phyloP scores from a whole-genome alignment of 129 eudicot genomes.

The Kitagawia praeruptora region DNA sequence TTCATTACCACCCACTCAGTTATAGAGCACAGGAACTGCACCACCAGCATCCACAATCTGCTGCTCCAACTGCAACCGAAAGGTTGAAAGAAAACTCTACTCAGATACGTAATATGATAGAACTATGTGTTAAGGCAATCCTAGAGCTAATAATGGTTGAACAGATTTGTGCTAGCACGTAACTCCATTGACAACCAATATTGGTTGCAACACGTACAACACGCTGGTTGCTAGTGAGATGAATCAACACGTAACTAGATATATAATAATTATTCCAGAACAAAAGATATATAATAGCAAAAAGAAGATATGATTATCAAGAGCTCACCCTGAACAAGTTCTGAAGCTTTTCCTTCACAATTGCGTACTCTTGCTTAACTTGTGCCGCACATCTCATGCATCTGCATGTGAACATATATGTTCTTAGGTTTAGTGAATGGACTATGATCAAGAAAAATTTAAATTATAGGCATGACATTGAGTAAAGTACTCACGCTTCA shows the following conservation, averaged over 20 bases:
- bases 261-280: background rate
- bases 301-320: background rate
- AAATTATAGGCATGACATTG: background rate
- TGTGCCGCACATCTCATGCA: constrained; percentile 59
- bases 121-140: background rate
- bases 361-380: constrained; percentile 56
- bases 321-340: constrained; percentile 24
- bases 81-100: background rate
- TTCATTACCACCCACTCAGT: background rate
- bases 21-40: constrained; percentile 37
- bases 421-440: background rate
- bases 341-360: constrained; percentile 69
- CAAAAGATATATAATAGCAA: no score
- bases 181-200: background rate
- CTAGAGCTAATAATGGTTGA: no score
- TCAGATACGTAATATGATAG: background rate
- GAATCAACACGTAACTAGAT: no score
- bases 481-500: constrained; percentile 38
- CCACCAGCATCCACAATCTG: constrained; percentile 78
- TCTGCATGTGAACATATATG: constrained; percentile 21
- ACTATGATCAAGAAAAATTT: background rate
- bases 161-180: background rate
- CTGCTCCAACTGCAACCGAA: constrained; percentile 56
- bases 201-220: background rate
- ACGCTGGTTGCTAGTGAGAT: background rate